Base-by-base conservation (phyloP, 2,329 filamentous ascomycete genomes). In the Aspergillus ochraceoroseus region DNA sequence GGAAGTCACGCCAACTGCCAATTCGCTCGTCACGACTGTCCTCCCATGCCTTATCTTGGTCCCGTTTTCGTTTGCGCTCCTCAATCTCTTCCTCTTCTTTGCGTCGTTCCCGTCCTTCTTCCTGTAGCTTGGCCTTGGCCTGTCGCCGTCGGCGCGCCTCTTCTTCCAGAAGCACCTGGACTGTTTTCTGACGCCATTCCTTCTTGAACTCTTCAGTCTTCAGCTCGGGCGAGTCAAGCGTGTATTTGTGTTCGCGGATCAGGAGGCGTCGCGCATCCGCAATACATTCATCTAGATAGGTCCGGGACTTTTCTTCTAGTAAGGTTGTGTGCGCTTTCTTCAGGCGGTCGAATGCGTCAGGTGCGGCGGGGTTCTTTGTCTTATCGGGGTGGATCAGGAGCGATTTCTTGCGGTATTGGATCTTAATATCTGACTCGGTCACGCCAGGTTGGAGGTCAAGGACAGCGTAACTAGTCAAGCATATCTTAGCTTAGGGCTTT, bases 371-470 rank as follows among this genome's bases (percentile, higher is more conserved):
- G 61, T 98, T 96, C 59, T 82, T 82, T 41, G 92, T 95, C 67
- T 98, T 98, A 73, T 98, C 92, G 5, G 92, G 92, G 72, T 98
- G 92, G 71, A 98, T 96, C 33, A 98, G 81, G 42, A 98, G 82
- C n/a, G 92, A 98, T 68, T 95, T 96, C 58, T 87, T 89, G 73
- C 92, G 89, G 71, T 96, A 98, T 53, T 79, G 79, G 54, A 83
- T 73, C 70, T 95, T 96, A 74, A 98, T 96, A 70, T 96, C 92
- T 44, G 87, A 89, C 56, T 96, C 90, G 41, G 92, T 81, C 13
- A 96, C 87, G 61, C 92, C 92, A 3, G 92, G 92, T 64, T 95
- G 88, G 31, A 98, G 84, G 65, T 94, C 92, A 31, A 98, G 82
- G 33, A 98, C 87, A 35, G 90, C 87, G 65, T 98, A 98, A 54